Conservation (phyloP, 805 yeast genomes). For the Myxozyma geophila region DNA sequence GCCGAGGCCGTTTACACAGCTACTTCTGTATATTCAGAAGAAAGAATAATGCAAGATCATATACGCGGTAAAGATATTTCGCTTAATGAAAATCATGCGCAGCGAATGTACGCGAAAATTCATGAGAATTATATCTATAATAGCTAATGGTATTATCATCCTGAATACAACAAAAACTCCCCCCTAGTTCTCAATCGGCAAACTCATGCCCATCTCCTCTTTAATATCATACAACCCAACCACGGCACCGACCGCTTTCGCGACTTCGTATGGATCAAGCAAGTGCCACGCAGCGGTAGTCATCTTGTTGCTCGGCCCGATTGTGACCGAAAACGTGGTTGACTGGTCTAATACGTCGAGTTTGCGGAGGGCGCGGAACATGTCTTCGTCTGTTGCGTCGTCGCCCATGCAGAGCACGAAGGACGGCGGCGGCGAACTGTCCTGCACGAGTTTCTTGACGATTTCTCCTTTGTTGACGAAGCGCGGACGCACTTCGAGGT, state of each 20-base stretch:
- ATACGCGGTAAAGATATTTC: no score
- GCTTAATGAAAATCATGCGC: no score
- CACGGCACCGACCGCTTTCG: constrained; percentile 79
- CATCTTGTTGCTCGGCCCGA: constrained; percentile 87
- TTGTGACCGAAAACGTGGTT: constrained; percentile 70
- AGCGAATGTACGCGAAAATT: no score
- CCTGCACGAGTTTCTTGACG: constrained; percentile 73
- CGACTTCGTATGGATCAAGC: constrained; percentile 79
- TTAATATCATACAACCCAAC: constrained; percentile 69
- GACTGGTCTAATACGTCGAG: constrained; percentile 54
- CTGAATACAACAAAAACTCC: not conserved
- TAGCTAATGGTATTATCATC: no score
- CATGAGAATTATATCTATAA: no score
- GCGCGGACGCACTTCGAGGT: constrained; percentile 94
- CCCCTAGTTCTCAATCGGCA: not conserved
- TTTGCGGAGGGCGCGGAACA: constrained; percentile 78
- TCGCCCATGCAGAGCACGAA: constrained; percentile 92
- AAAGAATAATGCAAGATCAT: no score
- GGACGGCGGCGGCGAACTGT: constrained; percentile 44
- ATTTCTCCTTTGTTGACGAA: constrained; percentile 97
- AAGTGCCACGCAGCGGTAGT: constrained; percentile 87
- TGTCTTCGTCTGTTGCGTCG: constrained; percentile 96
- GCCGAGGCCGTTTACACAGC: no score
- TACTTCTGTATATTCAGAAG: no score
- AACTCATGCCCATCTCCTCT: constrained; percentile 24